These are phyloP conservation scores for Suillus sp. DNA, from an alignment of 768 basidiomycete species.

Conservation along the genomic window DNA sequence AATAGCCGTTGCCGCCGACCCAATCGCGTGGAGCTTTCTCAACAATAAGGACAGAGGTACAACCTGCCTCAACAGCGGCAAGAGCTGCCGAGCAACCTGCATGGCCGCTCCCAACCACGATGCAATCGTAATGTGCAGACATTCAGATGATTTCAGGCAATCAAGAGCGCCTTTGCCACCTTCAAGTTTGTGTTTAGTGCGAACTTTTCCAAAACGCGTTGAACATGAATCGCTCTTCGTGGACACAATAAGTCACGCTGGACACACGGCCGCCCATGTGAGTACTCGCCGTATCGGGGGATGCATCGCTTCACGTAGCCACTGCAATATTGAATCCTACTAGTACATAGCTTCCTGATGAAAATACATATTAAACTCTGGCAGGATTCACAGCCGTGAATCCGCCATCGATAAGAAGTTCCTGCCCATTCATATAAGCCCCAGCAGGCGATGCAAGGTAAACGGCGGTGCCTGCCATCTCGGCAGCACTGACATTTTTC, in stretches of 20 bases:
- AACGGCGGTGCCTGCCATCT: constrained; percentile 77
- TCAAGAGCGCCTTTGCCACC: not conserved
- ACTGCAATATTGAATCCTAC: not conserved
- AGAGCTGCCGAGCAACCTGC: constrained; percentile 69
- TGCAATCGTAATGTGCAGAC: constrained; percentile 46
- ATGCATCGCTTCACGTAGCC: not conserved
- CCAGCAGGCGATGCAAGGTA: constrained; percentile 76
- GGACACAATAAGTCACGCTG: not conserved
- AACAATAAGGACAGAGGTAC: constrained; percentile 59
- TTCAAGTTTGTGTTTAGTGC: not conserved
- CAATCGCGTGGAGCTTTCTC: constrained; percentile 67
- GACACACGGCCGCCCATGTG: constrained; percentile 3
- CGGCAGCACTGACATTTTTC: constrained; percentile 50
- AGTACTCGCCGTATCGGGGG: not conserved
- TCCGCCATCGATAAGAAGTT: constrained; percentile 77
- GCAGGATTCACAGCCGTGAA: constrained; percentile 74
- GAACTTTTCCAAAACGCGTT: not conserved
- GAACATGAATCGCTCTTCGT: not conserved
- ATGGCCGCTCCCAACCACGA: constrained; percentile 68
- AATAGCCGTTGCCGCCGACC: constrained; percentile 73
- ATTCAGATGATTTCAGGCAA: constrained; percentile 14
- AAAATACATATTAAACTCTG: constrained; percentile 30
- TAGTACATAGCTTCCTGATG: not conserved
- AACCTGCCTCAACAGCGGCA: constrained; percentile 59
- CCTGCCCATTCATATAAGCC: constrained; percentile 76